Percentiles rank a stretch among this genome's conserved stretches.
These are phyloP conservation scores for Paramecium octaurelia DNA, from an alignment of 73 alveolate species.

Conservation along the genomic window DNA sequence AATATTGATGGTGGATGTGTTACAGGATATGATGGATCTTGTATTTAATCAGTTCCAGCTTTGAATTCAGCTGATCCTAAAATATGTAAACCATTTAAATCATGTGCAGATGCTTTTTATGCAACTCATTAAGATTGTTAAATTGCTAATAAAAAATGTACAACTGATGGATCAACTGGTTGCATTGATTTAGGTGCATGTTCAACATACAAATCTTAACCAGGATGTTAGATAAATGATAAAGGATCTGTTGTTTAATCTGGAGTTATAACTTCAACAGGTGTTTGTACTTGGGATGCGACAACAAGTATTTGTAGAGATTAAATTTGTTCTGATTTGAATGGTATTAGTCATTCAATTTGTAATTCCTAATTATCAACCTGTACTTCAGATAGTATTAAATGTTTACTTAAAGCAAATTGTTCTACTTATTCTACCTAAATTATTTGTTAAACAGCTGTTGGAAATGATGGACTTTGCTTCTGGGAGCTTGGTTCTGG, in stretches of 20 bases:
- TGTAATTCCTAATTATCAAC: background rate
- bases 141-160: background rate
- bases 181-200: background rate
- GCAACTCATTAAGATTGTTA: background rate
- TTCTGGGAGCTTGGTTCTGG: background rate
- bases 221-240: background rate
- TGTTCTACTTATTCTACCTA: background rate
- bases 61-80: background rate
- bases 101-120: background rate
- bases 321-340: background rate
- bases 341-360: background rate
- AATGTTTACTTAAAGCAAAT: background rate
- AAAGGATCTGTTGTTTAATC: background rate
- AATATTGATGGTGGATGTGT: background rate
- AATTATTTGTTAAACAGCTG: background rate
- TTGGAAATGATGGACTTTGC: background rate
- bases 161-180: background rate
- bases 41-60: background rate
- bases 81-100: background rate
- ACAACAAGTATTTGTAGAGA: background rate
- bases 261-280: background rate
- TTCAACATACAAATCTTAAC: background rate
- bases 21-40: constrained; percentile 1
- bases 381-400: background rate
- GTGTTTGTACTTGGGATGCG: background rate